These are phyloP conservation scores for Suillus bovinus DNA, from an alignment of 768 basidiomycete genomes.

Conservation along the genomic window DNA sequence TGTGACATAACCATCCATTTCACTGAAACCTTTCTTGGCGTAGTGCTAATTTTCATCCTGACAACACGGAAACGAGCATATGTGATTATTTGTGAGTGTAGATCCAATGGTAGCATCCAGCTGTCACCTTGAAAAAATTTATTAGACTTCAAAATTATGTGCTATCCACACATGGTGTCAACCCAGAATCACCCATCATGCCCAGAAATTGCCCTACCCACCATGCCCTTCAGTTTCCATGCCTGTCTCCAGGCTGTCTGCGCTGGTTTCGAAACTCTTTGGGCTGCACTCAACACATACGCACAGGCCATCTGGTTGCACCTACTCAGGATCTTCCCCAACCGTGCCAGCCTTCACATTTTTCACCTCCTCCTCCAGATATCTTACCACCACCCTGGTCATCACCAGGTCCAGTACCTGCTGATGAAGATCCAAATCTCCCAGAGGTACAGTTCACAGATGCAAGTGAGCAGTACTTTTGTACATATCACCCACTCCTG, in stretches of 20 bases:
- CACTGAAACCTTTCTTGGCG: no score
- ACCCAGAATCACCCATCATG: background rate
- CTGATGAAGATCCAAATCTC: background rate
- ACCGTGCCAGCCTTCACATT: background rate
- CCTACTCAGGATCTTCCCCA: background rate
- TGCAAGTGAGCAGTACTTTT: background rate
- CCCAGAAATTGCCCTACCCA: background rate
- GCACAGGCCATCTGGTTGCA: conserved; percentile 1
- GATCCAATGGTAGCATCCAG: no score
- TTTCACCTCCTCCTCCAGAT: background rate
- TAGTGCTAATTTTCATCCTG: no score
- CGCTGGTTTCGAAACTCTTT: conserved; percentile 1
- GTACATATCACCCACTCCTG: background rate
- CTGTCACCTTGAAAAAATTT: no score
- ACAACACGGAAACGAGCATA: no score
- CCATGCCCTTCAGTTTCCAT: background rate
- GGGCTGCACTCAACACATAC: conserved; percentile 8
- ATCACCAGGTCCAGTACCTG: background rate
- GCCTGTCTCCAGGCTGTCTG: background rate
- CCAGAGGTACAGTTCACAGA: background rate
- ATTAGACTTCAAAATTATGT: no score
- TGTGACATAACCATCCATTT: no score
- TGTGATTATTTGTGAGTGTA: no score
- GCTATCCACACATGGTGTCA: background rate
- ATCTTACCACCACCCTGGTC: background rate